Evolutionary conservation across 331 rosid species (phyloP), one percentile per base, ranked within the genome.

Genomic region (Arachis monticola): DNA sequence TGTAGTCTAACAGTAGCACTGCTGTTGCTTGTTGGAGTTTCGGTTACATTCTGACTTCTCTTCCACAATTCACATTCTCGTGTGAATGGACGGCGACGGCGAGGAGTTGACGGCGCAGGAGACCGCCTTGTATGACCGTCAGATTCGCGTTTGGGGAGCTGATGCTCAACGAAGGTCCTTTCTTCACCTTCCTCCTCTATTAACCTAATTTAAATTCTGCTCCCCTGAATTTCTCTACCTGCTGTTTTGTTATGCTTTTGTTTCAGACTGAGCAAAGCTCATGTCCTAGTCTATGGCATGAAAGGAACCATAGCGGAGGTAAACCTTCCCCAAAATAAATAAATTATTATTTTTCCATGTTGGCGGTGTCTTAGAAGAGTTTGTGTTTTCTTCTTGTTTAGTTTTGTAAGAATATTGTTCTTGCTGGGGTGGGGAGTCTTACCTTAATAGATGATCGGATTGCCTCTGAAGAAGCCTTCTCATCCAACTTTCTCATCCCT

Each of bases 61-160:
- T 22, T 22, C 27, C 27, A 22, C 27, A 22, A 22, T 22, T 22
- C 27, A 22, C 27, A 22, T 22, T 22, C 27, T 22, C 27, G 27
- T 83, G 14, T 73, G 67, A 87, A 95, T 95, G 99, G 86, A 89
- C 81, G 97, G 93, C 6, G 91, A 90, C 83, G 97, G 97, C 48
- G 99, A 92, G 79, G 88, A 92, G 88, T 86, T 95, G 88, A 95
- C 99, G 52, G 99, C 92, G 76, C 97, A 92, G 75, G 99, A 92
- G 84, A 95, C 99, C 10, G 98, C 97, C 6, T 73, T 95, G 56
- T 95, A 95, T 83, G 99, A 95, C 64, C 99, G 99, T 67, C 99
- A 95, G 58, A 95, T 92, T 88, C 89, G 99, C 91, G 99, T 95
- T 84, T 95, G 99, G 99, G 99, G 99, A 8, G 97, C 97, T 38